A percentile compares a stretch with the other conserved stretches of the same genome.
phyloP scores from a whole-genome alignment of 176 grass and related monocot genomes.

The Aegilops longissima region DNA sequence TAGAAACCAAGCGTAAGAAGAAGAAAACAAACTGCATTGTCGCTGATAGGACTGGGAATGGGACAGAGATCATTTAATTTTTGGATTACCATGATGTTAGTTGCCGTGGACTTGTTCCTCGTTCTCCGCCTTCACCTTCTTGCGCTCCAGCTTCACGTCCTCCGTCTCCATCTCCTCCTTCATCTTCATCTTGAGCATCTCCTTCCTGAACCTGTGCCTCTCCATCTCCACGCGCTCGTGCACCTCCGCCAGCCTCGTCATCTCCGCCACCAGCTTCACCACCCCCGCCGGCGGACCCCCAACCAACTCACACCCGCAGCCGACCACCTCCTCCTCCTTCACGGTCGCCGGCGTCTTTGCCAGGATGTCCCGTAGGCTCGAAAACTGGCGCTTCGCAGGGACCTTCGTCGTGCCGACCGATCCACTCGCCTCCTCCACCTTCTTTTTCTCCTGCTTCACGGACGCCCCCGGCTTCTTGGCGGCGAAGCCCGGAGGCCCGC shows the following conservation, averaged over 20 bases:
- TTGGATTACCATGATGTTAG: background rate
- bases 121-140: background rate
- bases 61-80: background rate
- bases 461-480: background rate
- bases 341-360: background rate
- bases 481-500: conserved; percentile 11
- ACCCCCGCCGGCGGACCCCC: background rate
- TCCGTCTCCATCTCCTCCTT: conserved; percentile 19
- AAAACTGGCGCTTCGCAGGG: background rate
- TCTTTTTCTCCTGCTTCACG: background rate
- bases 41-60: no score
- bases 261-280: conserved; percentile 26
- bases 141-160: no score
- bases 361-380: background rate
- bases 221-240: conserved; percentile 30
- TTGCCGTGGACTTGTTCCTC: background rate
- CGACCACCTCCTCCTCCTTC: background rate
- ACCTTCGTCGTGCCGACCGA: background rate
- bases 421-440: background rate
- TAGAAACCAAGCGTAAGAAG: background rate
- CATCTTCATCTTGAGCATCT: background rate
- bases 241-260: conserved; percentile 28
- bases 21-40: no score
- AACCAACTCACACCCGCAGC: background rate
- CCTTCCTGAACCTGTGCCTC: conserved; percentile 19